Evolutionary conservation across 768 basidiomycete species (phyloP).

Genomic region (Xerocomellus dryophilus): DNA sequence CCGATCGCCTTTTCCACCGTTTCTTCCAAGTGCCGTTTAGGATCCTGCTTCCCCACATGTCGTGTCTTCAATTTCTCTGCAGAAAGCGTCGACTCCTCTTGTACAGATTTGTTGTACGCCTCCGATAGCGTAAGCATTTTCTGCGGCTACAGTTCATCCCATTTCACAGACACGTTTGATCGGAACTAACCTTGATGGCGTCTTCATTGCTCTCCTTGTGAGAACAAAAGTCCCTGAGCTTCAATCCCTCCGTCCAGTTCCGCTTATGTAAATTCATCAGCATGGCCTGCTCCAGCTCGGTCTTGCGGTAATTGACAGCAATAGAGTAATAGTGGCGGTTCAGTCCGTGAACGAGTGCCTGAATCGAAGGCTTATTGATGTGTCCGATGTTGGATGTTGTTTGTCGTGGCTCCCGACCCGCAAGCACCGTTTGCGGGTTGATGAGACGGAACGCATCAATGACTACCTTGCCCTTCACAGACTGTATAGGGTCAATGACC

Average conservation of each 20-base stretch:
- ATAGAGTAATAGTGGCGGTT: constrained; percentile 99
- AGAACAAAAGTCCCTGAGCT: constrained; percentile 82
- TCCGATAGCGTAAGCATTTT: constrained; percentile 90
- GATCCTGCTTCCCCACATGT: constrained; percentile 96
- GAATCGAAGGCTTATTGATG: constrained; percentile 99
- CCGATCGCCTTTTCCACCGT: constrained; percentile 98
- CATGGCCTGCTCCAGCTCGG: constrained; percentile 97
- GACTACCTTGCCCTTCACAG: constrained; percentile 97
- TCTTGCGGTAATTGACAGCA: constrained; percentile 97
- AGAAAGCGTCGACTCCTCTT: constrained; percentile 95
- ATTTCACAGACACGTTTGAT: constrained; percentile 15
- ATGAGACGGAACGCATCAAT: constrained; percentile 99
- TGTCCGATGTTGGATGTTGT: constrained; percentile 98
- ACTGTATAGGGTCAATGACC: constrained; percentile 98
- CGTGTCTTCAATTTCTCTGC: constrained; percentile 93
- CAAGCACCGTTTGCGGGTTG: constrained; percentile 83
- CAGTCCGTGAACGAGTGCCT: constrained; percentile 94
- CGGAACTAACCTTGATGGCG: constrained; percentile 78
- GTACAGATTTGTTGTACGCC: constrained; percentile 96
- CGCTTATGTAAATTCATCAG: constrained; percentile 98
- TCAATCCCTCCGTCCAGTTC: constrained; percentile 98
- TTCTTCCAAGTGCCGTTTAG: constrained; percentile 96
- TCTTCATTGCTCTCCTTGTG: constrained; percentile 90
- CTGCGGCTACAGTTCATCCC: constrained; percentile 17
- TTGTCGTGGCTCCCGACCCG: constrained; percentile 93